These are phyloP conservation scores for Fusarium duplospermum DNA, from an alignment of 2,329 filamentous ascomycete genomes.

Conservation along the genomic window DNA sequence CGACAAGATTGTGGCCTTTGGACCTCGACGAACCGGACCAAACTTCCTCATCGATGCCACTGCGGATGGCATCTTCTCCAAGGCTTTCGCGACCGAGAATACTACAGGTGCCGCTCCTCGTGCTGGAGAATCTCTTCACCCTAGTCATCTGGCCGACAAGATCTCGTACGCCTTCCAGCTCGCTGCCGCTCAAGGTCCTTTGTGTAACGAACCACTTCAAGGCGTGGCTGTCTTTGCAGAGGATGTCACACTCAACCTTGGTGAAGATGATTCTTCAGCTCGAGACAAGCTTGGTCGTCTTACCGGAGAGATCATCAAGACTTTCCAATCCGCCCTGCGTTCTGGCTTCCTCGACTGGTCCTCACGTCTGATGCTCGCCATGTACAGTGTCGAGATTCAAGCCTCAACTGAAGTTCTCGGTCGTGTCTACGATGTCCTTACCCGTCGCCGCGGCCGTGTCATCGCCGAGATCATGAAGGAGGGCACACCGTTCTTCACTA, in stretches of 20 bases:
- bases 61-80: constrained; percentile 75
- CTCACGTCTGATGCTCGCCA: constrained; percentile 92
- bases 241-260: constrained; percentile 72
- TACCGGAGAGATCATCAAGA: constrained; percentile 93
- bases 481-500: constrained; percentile 96
- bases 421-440: constrained; percentile 97
- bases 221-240: constrained; percentile 93
- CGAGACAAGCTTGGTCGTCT: constrained; percentile 79
- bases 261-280: constrained; percentile 66
- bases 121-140: constrained; percentile 63
- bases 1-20: constrained; percentile 89
- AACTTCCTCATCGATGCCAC: constrained; percentile 92
- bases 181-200: constrained; percentile 85
- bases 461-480: constrained; percentile 93
- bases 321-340: constrained; percentile 84
- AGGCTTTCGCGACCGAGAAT: constrained; percentile 67
- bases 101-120: constrained; percentile 49
- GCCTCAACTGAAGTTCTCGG: constrained; percentile 95
- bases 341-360: constrained; percentile 95
- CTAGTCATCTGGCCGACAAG: constrained; percentile 86
- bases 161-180: constrained; percentile 95
- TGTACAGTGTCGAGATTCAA: constrained; percentile 99
- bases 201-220: constrained; percentile 93
- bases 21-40: constrained; percentile 84
- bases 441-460: constrained; percentile 88